Conservation (phyloP, 306 rosid species). For the Medicago lupulina region DNA sequence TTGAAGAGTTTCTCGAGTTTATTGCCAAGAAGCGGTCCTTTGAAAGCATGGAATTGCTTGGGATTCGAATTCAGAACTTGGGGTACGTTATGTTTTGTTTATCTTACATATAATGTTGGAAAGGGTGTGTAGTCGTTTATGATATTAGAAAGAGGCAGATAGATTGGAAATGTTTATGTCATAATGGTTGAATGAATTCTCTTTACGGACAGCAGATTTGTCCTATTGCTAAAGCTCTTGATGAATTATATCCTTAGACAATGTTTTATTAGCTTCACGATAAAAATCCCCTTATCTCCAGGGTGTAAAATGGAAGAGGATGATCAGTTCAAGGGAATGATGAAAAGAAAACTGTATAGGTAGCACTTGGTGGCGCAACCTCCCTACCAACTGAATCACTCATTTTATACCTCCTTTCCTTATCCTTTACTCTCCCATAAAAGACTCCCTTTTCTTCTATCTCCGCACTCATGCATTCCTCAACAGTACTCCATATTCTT, state of each 20-base stretch:
- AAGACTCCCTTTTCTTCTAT: neutral
- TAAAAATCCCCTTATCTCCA: neutral
- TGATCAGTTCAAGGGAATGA: neutral
- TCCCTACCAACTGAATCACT: slow-evolving; percentile 1
- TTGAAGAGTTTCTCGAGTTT: slow-evolving; percentile 75
- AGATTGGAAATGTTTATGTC: slow-evolving; percentile 11
- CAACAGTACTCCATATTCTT: neutral
- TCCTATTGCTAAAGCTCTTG: slow-evolving; percentile 12
- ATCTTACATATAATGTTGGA: slow-evolving; percentile 20
- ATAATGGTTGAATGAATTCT: slow-evolving; percentile 23
- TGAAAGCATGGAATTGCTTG: slow-evolving; percentile 69
- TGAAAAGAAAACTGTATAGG: neutral
- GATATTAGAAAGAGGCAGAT: slow-evolving; percentile 15
- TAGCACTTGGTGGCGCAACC: neutral
- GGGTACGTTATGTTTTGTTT: slow-evolving; percentile 63
- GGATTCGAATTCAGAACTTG: slow-evolving; percentile 73
- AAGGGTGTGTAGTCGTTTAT: neutral
- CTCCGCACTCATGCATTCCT: neutral
- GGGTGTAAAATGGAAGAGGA: slow-evolving; percentile 12
- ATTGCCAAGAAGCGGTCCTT: slow-evolving; percentile 61
- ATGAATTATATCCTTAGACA: slow-evolving; percentile 24
- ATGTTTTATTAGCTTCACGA: slow-evolving; percentile 1
- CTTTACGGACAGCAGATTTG: neutral
- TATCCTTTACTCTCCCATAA: slow-evolving; percentile 10
- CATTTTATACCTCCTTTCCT: neutral